Percentiles rank a stretch among this genome's conserved stretches.
Conservation (phyloP, 139 green algal genomes). For the Zygnema circumcarinatum region DNA sequence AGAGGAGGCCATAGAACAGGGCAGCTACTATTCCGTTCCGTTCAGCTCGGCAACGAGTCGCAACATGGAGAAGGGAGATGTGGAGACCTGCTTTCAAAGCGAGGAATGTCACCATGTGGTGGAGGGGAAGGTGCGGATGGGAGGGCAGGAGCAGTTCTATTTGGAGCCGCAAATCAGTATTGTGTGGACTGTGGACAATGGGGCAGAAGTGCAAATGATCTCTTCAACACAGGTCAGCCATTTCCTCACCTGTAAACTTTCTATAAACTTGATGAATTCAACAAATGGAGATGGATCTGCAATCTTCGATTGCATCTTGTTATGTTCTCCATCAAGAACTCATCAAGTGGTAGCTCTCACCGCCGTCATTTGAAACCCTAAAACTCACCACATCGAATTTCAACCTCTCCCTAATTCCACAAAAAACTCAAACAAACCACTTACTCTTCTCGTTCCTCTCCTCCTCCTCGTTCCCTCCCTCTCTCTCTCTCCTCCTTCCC, state of each 20-base stretch:
- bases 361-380: too few relatives aligned
- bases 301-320: neutral
- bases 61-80: constrained; percentile 65
- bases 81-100: constrained; percentile 72
- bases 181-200: constrained; percentile 83
- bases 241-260: too few relatives aligned
- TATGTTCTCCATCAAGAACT: too few relatives aligned
- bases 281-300: too few relatives aligned
- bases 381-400: too few relatives aligned
- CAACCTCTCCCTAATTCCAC: too few relatives aligned
- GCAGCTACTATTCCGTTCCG: constrained; percentile 60
- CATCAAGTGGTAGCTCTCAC: too few relatives aligned
- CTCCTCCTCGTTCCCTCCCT: too few relatives aligned
- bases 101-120: constrained; percentile 61
- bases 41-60: neutral
- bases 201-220: constrained; percentile 76
- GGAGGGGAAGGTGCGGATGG: constrained; percentile 72
- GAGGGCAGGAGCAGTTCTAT: constrained; percentile 98
- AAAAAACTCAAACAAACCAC: too few relatives aligned
- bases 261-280: too few relatives aligned
- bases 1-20: constrained; percentile 81
- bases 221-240: constrained; percentile 78
- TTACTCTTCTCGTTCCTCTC: too few relatives aligned
- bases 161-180: constrained; percentile 85
- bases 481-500: too few relatives aligned